A percentile compares a stretch with the other conserved stretches of the same genome.
These are phyloP conservation scores for Ustilago xerochloae DNA, from an alignment of 1,284 basidiomycete genomes.

Conservation along the genomic window DNA sequence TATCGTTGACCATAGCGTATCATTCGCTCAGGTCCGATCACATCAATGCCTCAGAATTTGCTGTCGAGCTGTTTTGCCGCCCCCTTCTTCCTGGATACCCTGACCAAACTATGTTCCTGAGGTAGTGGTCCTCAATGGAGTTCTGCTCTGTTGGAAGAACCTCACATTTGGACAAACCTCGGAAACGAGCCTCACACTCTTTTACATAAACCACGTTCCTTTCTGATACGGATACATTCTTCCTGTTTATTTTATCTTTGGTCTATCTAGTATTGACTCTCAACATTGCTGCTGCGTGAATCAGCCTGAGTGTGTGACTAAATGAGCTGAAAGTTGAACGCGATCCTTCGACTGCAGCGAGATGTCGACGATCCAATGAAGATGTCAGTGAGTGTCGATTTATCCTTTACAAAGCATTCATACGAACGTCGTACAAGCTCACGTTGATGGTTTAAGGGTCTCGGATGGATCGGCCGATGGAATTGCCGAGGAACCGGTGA, in stretches of 20 bases:
- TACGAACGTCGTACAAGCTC: no score
- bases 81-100: constrained; percentile 3
- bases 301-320: no score
- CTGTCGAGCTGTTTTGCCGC: background rate
- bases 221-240: constrained; percentile 4
- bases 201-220: background rate
- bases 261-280: background rate
- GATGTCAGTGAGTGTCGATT: no score
- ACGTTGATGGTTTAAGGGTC: background rate
- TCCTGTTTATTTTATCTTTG: background rate
- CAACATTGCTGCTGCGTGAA: background rate
- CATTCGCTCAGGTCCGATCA: constrained; percentile 11
- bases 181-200: background rate
- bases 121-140: background rate
- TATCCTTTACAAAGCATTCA: no score
- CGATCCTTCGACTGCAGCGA: no score
- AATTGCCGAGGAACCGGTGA: constrained; percentile 5
- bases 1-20: constrained; percentile 4
- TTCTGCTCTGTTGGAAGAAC: background rate
- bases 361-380: no score
- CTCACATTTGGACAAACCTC: background rate
- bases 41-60: background rate
- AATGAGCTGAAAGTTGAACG: no score
- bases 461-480: constrained; percentile 2
- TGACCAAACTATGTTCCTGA: background rate